Evolutionary conservation across 768 basidiomycete genomes (phyloP), one percentile per base, ranked within the genome.

Genomic region (Mycena filopes): DNA sequence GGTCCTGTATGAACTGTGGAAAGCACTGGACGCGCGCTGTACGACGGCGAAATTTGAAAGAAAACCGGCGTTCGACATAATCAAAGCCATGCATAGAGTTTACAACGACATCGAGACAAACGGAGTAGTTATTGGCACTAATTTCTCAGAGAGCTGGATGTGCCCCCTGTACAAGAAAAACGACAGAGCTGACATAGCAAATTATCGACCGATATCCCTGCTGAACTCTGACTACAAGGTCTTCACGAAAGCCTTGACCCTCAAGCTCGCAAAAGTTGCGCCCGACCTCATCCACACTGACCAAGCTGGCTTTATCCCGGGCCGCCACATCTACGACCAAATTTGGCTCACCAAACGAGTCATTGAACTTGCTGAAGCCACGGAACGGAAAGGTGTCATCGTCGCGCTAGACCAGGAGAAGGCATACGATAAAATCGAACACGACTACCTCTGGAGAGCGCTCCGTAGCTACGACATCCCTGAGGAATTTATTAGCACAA

Each of bases 111-210:
- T 55, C 7, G 54, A 55, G 20, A 7, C 18, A 43, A 5, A 26
- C 16, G 54, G 54, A 5, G 18, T 55, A 4, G 23, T 16, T 1
- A 18, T 23, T 1, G 40, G 41, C 3, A 55, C 54, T 5, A 26
- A 26, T 3, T 55, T 55, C 18, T 11, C 54, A 23, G 29, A 55
- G 16, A 45, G 54, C 25, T 33, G 33, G 33, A 56, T 56, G 55
- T 25, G 25, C 12, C 55, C 55, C 7, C 12, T 56, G 11, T 56
- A 56, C 38, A 56, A 56, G 38, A 56, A 56, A 33, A 56, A 56
- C 21, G 48, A 50, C 15, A 26, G 7, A 15, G 48, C 48, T 8
- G 29, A 50, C 15, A 50, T 50, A 6, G 48, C 48, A 4, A 50
- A 50, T 16, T 50, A 50, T 18, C 13, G 41, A 4, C 41, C 41